These are phyloP conservation scores for Physcomitrellopsis africana DNA, from an alignment of 225 moss, liverwort and hornwort genomes.

Conservation along the genomic window DNA sequence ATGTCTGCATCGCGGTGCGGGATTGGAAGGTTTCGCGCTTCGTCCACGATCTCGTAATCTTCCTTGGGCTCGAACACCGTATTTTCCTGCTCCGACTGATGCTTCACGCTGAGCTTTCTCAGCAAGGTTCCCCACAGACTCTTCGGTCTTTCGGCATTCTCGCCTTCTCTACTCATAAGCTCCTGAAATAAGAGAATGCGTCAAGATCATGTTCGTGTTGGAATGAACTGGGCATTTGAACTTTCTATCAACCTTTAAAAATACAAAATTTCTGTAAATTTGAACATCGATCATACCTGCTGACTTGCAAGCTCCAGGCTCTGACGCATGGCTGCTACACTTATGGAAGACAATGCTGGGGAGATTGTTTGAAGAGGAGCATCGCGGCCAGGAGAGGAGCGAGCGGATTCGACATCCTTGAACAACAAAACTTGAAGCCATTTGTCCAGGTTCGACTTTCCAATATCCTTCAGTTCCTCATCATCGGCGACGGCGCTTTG, in stretches of 20 bases:
- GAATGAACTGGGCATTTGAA: no score
- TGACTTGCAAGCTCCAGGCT: conserved; percentile 43
- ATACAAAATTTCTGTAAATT: background rate
- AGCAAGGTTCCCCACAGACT: conserved; percentile 48
- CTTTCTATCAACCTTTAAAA: no score
- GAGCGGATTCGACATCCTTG: conserved; percentile 47
- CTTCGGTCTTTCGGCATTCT: conserved; percentile 41
- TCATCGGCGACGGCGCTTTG: conserved; percentile 41
- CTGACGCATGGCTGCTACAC: conserved; percentile 47
- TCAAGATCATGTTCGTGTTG: background rate
- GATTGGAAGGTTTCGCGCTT: conserved; percentile 9
- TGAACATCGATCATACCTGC: conserved; percentile 26
- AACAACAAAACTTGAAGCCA: conserved; percentile 63
- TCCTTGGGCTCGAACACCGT: conserved; percentile 26
- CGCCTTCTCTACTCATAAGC: conserved; percentile 28
- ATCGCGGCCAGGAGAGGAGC: conserved; percentile 45
- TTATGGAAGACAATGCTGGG: conserved; percentile 45
- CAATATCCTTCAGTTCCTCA: conserved; percentile 49
- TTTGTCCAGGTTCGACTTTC: conserved; percentile 69
- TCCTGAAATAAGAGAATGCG: conserved; percentile 30
- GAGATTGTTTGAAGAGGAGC: conserved; percentile 19
- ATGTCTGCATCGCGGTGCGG: no score
- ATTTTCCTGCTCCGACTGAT: conserved; percentile 32
- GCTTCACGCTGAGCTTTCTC: conserved; percentile 49
- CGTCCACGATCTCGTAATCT: conserved; percentile 22